A percentile compares a stretch with the other conserved stretches of the same genome.
Evolutionary conservation across 345 rosid species (phyloP).

Genomic region (Cardamine chenopodiifolia): DNA sequence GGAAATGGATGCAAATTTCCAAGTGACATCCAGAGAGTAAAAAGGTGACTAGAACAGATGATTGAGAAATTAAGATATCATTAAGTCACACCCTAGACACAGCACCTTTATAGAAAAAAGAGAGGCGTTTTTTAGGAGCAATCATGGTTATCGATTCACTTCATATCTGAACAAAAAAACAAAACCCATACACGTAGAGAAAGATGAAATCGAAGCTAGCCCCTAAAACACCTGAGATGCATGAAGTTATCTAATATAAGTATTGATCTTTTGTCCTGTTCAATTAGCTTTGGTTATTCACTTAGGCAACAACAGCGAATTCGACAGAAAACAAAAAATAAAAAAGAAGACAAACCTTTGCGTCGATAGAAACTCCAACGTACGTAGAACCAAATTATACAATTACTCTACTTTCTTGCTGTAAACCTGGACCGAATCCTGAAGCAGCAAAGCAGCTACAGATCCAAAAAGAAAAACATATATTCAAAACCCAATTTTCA

Average conservation of each 20-base stretch:
- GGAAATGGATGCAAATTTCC: background rate
- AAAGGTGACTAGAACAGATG: background rate
- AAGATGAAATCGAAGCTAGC: conserved; percentile 15
- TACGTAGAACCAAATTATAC: conserved; percentile 86
- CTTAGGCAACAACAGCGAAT: background rate
- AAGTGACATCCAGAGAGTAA: background rate
- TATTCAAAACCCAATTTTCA: conserved; percentile 12
- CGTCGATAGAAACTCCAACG: conserved; percentile 87
- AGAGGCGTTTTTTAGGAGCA: background rate
- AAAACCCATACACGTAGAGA: conserved; percentile 10
- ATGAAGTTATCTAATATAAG: conserved; percentile 10
- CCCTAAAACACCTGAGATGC: conserved; percentile 26
- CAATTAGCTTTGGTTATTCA: background rate
- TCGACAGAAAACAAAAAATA: background rate
- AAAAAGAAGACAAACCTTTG: conserved; percentile 59
- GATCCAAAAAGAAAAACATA: conserved; percentile 18
- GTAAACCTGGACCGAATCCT: conserved; percentile 96
- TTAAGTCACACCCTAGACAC: conserved; percentile 19
- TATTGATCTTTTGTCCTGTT: background rate
- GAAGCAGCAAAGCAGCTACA: conserved; percentile 97
- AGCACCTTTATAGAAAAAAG: background rate
- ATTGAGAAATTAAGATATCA: background rate
- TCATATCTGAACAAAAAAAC: conserved; percentile 35
- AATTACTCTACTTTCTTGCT: conserved; percentile 96
- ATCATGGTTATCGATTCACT: conserved; percentile 14